Evolutionary conservation across 2,329 filamentous ascomycete species (phyloP).

Genomic region (Tolypocladium album): DNA sequence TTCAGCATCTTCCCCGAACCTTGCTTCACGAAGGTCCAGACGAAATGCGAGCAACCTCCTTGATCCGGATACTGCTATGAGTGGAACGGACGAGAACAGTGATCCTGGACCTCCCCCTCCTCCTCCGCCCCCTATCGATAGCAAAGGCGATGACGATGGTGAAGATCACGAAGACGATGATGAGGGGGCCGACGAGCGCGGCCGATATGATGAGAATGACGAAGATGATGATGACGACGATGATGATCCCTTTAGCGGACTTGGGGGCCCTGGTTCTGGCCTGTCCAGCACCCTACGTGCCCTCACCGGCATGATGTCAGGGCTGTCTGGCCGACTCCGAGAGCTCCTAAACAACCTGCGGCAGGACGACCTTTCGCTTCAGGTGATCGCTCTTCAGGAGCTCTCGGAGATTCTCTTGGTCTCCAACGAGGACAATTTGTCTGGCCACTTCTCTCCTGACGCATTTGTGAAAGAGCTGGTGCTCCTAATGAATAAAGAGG

Average conservation of each 20-base stretch:
- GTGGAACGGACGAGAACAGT: constrained; percentile 50
- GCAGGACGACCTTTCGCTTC: constrained; percentile 77
- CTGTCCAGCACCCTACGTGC: constrained; percentile 76
- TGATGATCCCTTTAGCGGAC: constrained; percentile 51
- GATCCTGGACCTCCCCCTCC: constrained; percentile 30
- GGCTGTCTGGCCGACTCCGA: constrained; percentile 67
- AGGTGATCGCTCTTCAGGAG: constrained; percentile 86
- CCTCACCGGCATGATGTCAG: constrained; percentile 84
- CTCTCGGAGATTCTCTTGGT: constrained; percentile 87
- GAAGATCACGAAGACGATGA: constrained; percentile 15
- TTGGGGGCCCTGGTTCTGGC: constrained; percentile 56
- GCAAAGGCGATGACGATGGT: constrained; percentile 27
- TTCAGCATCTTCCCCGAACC: constrained; percentile 19
- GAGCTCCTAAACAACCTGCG: constrained; percentile 67
- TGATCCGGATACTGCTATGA: constrained; percentile 61
- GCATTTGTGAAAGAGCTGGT: constrained; percentile 93
- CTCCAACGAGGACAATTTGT: constrained; percentile 92
- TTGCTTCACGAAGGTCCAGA: constrained; percentile 39
- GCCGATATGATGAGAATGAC: constrained; percentile 47
- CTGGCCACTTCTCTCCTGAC: constrained; percentile 90
- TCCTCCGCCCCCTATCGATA: constrained; percentile 21
- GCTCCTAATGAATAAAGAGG: constrained; percentile 82
- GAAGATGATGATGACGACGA: constrained; percentile 59
- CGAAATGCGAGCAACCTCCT: constrained; percentile 37
- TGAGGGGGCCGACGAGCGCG: constrained; percentile 33